Base-by-base conservation (phyloP, 169 alveolate species). In the Eimeria acervulina region DNA sequence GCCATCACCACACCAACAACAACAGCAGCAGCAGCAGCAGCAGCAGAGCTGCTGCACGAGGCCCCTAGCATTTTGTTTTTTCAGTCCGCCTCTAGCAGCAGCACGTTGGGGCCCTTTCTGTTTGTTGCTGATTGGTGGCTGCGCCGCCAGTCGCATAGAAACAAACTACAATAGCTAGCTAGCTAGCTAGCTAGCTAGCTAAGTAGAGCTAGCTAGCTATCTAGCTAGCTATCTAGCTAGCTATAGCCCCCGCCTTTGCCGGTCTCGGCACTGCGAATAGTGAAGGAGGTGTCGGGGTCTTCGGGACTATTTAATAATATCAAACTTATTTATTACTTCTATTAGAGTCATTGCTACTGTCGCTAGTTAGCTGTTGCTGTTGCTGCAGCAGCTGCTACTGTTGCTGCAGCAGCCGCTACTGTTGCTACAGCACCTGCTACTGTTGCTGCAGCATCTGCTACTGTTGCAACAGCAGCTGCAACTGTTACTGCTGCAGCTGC, bases 211-310 rank as follows among this genome's bases (percentile, higher is more conserved):
- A 63, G 33, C n/a, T 63, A 63, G 76, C 76, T 63, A 63, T 8
- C 81, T 68, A n/a, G 81, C 81, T 68, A 68, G 81, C 81, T 33
- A 68, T 5, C 76, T 28, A 66, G 76, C 76, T 66, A 66, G 76
- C 21, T 66, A 66, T 55, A 55, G 66, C 66, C 66, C 66, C 66
- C 26, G 66, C 66, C 66, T 55, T 17, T 12, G 66, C 26, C 66
- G n/a, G 26, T 12, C 66, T 55, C 26, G 66, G 15, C 15, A 17
- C 66, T 55, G 66, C 66, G 26, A 17, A 12, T 47, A n/a, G n/a
- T n/a, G 55, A 12, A 47, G 19, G 55, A 47, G 12, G 66, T 55
- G 13, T 55, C 66, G 15, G 5, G n/a, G 15, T 12, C 66, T 17
- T 55, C 2, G 26, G 15, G 15, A 12, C 6, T 55, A 55, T 55